These are phyloP conservation scores for Neodidymelliopsis sp. DNA, from an alignment of 2,329 filamentous ascomycete genomes.

Conservation along the genomic window DNA sequence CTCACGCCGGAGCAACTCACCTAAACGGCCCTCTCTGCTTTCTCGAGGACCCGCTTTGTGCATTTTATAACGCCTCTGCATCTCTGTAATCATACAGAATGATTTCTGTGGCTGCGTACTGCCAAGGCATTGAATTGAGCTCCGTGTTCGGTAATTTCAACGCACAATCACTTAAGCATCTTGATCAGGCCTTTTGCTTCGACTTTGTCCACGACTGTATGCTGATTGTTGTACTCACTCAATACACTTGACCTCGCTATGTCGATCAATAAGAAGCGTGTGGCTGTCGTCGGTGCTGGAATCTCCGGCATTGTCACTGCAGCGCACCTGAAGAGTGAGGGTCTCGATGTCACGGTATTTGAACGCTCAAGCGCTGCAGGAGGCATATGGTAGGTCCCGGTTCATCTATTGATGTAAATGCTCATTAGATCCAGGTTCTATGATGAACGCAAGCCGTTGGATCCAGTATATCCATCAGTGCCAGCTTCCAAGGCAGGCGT, in stretches of 20 bases:
- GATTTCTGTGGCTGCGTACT: too few relatives aligned
- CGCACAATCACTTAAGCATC: too few relatives aligned
- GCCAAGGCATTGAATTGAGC: too few relatives aligned
- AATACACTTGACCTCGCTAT: constrained; percentile 12
- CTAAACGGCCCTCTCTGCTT: neutral
- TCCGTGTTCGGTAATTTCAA: too few relatives aligned
- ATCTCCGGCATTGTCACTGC: constrained; percentile 48
- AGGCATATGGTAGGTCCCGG: constrained; percentile 60
- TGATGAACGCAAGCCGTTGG: constrained; percentile 58
- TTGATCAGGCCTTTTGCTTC: too few relatives aligned
- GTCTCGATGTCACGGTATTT: constrained; percentile 60
- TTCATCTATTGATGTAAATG: neutral
- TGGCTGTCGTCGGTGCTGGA: constrained; percentile 48
- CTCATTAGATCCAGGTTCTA: constrained; percentile 50
- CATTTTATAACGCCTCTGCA: too few relatives aligned
- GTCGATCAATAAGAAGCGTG: constrained; percentile 25
- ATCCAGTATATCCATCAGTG: constrained; percentile 56
- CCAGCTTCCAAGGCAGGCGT: constrained; percentile 27
- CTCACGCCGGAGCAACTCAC: neutral
- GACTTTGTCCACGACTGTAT: too few relatives aligned
- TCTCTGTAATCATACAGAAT: too few relatives aligned
- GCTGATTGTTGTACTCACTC: neutral
- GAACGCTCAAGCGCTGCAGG: constrained; percentile 62
- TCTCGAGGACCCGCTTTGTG: neutral
- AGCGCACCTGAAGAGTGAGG: constrained; percentile 45